Evolutionary conservation across 371 early-diverging fungal genomes (phyloP).

Genomic region (Lichtheimia hyalospora): DNA sequence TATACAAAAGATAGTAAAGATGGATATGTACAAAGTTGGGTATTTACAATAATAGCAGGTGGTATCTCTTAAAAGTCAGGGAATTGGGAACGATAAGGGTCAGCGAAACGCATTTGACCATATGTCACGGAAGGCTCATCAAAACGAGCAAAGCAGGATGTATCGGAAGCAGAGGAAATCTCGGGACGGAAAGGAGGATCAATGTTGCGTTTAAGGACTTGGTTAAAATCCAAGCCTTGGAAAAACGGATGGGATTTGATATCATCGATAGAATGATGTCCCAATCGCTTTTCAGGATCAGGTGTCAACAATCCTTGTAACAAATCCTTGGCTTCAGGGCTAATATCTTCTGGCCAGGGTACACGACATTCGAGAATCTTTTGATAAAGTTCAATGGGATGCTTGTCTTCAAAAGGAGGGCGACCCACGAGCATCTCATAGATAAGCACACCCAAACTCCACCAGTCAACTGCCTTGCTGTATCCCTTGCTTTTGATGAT

Average conservation of each 20-base stretch:
- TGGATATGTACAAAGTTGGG: neutral
- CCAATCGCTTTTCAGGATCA: slow-evolving; percentile 41
- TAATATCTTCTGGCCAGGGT: slow-evolving; percentile 83
- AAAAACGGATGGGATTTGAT: slow-evolving; percentile 97
- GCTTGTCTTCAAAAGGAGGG: slow-evolving; percentile 96
- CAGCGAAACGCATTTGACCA: slow-evolving; percentile 31
- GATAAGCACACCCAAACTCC: slow-evolving; percentile 97
- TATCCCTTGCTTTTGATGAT: slow-evolving; percentile 97
- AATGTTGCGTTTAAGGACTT: slow-evolving; percentile 68
- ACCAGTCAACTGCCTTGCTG: slow-evolving; percentile 98
- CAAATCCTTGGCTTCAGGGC: slow-evolving; percentile 86
- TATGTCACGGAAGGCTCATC: slow-evolving; percentile 71
- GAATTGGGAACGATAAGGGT: slow-evolving; percentile 42
- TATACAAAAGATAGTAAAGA: neutral
- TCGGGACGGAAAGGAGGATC: slow-evolving; percentile 92
- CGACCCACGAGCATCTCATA: slow-evolving; percentile 94
- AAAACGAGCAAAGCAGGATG: slow-evolving; percentile 91
- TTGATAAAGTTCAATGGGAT: slow-evolving; percentile 82
- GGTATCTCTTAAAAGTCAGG: slow-evolving; percentile 32
- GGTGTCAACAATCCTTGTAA: slow-evolving; percentile 83
- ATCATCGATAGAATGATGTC: slow-evolving; percentile 68
- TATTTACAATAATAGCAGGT: too few relatives aligned
- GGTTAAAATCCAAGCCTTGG: slow-evolving; percentile 88
- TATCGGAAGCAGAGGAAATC: slow-evolving; percentile 82
- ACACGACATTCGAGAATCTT: slow-evolving; percentile 73